A percentile compares a stretch with the other conserved stretches of the same genome.
phyloP scores from a whole-genome alignment of 139 green algal genomes.

The Tetradesmus obliquus region DNA sequence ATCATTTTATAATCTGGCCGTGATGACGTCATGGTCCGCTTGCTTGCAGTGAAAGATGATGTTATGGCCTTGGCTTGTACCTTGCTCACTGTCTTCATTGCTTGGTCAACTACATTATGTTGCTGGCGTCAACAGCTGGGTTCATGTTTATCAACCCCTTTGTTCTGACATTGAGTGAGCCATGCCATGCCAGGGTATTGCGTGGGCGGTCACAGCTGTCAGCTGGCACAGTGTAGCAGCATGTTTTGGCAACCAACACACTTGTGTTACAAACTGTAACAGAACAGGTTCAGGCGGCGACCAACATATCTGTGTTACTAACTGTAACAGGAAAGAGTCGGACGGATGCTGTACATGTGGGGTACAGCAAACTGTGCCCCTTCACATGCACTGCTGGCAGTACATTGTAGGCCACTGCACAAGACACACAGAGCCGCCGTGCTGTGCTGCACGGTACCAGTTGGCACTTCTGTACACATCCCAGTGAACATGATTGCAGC shows the following conservation, averaged over 20 bases:
- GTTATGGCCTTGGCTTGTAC: neutral
- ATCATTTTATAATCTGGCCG: neutral
- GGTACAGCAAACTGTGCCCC: too few relatives aligned
- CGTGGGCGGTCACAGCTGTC: neutral
- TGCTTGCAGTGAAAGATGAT: neutral
- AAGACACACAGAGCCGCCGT: too few relatives aligned
- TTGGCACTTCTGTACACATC: too few relatives aligned
- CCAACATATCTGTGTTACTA: too few relatives aligned
- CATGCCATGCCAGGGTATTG: neutral
- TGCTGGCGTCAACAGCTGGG: neutral
- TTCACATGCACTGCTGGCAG: too few relatives aligned
- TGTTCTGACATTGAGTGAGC: neutral
- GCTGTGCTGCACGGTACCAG: too few relatives aligned
- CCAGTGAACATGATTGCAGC: too few relatives aligned
- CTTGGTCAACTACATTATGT: neutral
- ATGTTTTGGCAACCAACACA: neutral
- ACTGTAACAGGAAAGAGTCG: too few relatives aligned
- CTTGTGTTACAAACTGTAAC: neutral
- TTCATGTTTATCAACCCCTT: neutral
- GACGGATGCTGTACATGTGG: too few relatives aligned
- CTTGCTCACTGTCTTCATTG: neutral
- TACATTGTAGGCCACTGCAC: too few relatives aligned
- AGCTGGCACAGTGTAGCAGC: neutral
- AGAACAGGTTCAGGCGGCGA: too few relatives aligned
- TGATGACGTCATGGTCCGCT: too few relatives aligned